Base-by-base conservation (phyloP, 805 yeast species). In the Danielia reshetovae region DNA sequence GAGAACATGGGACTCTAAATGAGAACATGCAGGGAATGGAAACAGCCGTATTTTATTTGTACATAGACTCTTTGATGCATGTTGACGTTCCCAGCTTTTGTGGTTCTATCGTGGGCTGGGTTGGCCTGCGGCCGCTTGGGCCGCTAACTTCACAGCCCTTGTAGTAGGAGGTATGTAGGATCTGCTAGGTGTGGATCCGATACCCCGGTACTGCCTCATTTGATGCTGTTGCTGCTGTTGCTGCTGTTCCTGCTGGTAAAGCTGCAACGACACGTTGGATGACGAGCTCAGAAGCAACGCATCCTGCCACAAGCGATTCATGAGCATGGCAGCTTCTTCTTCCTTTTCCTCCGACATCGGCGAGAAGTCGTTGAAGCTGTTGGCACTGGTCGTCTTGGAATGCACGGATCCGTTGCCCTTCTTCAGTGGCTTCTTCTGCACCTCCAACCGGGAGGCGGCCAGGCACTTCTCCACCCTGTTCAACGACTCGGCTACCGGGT, bases 401-500 rank as follows among this genome's bases (percentile, higher is more conserved):
- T 42, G 36, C n/a, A n/a, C n/a, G n/a, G n/a, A n/a, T 3, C 40
- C 22, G 19, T 30, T 37, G 23, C 39, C 36, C 26, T 42, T 45
- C 27, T 37, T 38, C 24, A 38, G 34, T n/a, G n/a, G n/a, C 17
- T 36, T 45, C 37, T 65, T 65, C 17, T 33, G 37, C 7, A 59
- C 48, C 25, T 54, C 52, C 18, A 60, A 40, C 55, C 24, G 49
- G 45, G 10, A 36, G n/a, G 30, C 45, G 28, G 17, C 47, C 32
- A 27, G 35, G 30, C 35, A 45, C 26, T 48, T 48, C 29, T 66
- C 67, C 4, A 75, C 49, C 40, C 93, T 62, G 28, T 70, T 66
- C 19, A 85, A 55, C 2, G 86, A 74, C 30, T 77, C 83, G 4
- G 74, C 72, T 2, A 84, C 60, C 1, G 96, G 95, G 45, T 85